Percentiles rank a stretch among this genome's conserved stretches.
These are phyloP conservation scores for Suillus spraguei DNA, from an alignment of 768 basidiomycete species.

Conservation along the genomic window DNA sequence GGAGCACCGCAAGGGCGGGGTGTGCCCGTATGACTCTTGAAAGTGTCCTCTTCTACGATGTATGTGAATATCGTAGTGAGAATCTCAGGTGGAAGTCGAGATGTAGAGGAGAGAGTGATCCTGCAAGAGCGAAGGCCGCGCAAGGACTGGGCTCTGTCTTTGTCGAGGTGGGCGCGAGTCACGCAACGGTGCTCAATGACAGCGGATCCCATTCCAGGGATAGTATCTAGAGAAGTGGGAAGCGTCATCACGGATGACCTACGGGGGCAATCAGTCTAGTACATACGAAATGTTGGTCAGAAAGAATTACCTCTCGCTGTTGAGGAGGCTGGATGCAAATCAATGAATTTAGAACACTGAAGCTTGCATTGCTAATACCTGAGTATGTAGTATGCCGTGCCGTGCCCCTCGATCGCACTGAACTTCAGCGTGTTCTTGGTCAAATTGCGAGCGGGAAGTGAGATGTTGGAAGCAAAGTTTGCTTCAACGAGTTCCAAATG, in stretches of 20 bases:
- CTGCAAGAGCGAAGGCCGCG: conserved; percentile 19
- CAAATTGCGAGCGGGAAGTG: not conserved
- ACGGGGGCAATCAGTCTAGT: not conserved
- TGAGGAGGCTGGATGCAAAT: not conserved
- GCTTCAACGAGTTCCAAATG: not conserved
- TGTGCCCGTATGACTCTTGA: not conserved
- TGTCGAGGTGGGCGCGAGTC: conserved; percentile 16
- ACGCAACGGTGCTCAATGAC: not conserved
- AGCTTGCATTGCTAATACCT: conserved; percentile 17
- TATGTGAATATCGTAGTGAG: conserved; percentile 23
- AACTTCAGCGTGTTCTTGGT: not conserved
- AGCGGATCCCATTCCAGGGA: not conserved
- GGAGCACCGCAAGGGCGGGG: conserved; percentile 10
- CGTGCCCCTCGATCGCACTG: not conserved
- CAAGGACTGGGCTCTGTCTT: conserved; percentile 20
- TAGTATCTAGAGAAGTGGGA: not conserved
- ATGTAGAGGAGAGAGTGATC: conserved; percentile 21
- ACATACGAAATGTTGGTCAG: not conserved
- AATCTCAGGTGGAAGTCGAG: conserved; percentile 25
- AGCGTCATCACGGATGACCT: not conserved
- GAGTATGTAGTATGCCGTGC: not conserved
- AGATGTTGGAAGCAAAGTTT: not conserved
- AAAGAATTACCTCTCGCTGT: not conserved
- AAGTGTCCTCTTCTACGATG: not conserved
- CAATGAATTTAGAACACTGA: not conserved